Conservation (phyloP, 2,329 filamentous ascomycete genomes). For the Talaromyces funiculosus region DNA sequence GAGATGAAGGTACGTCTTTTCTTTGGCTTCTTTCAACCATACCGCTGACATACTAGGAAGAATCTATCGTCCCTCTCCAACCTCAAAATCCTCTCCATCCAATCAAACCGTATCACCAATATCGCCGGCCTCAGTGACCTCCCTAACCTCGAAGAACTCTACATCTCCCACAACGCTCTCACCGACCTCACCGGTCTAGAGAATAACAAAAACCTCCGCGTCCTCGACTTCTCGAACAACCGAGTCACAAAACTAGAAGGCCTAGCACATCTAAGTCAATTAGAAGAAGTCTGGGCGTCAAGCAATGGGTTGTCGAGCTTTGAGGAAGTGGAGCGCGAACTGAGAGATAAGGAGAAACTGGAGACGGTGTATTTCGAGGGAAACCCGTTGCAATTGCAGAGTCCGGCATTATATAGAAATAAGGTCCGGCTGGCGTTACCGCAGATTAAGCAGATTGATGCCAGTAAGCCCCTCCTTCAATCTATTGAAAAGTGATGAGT, state of each 20-base stretch:
- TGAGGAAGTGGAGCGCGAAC: constrained; percentile 67
- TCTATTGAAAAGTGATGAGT: not conserved
- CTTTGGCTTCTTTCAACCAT: not conserved
- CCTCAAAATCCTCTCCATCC: constrained; percentile 83
- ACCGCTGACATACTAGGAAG: constrained; percentile 20
- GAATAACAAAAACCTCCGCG: constrained; percentile 59
- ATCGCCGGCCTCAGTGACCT: constrained; percentile 71
- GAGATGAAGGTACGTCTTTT: constrained; percentile 57
- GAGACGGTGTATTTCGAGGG: constrained; percentile 95
- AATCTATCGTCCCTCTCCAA: constrained; percentile 69
- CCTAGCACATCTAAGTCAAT: constrained; percentile 59
- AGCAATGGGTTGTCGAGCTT: constrained; percentile 80
- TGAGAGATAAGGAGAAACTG: constrained; percentile 72
- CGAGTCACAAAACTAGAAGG: constrained; percentile 69
- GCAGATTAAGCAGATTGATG: constrained; percentile 89
- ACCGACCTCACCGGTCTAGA: constrained; percentile 69
- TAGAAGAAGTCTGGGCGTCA: constrained; percentile 93
- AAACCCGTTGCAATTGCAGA: constrained; percentile 75
- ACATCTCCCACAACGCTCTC: constrained; percentile 92
- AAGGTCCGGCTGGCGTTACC: constrained; percentile 85
- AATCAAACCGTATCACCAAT: constrained; percentile 83
- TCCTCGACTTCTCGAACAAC: constrained; percentile 88
- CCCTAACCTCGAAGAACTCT: constrained; percentile 78
- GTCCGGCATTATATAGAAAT: constrained; percentile 84
- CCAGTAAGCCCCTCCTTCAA: constrained; percentile 59